These are phyloP conservation scores for Adenanthera pavonina DNA, from an alignment of 306 rosid genomes.

Conservation along the genomic window DNA sequence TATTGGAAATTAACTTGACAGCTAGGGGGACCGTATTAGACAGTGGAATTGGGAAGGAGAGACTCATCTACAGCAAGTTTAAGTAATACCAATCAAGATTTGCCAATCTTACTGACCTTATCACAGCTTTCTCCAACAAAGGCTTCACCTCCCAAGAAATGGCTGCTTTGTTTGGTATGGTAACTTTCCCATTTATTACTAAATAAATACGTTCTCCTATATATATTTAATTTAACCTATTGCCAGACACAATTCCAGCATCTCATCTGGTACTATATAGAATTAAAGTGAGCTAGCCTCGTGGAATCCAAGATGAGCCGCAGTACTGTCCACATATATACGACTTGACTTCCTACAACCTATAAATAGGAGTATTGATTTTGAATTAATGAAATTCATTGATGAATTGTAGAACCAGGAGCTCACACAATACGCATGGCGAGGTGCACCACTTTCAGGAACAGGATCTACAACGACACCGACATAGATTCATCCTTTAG, in stretches of 20 bases:
- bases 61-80: not conserved
- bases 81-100: not conserved
- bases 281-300: too few species aligned
- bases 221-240: too few species aligned
- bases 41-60: not conserved
- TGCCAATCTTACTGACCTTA: not conserved
- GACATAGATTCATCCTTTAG: not conserved
- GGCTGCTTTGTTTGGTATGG: not conserved
- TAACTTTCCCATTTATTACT: too few species aligned
- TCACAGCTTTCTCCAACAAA: not conserved
- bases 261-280: too few species aligned
- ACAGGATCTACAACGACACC: constrained; percentile 8
- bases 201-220: too few species aligned
- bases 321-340: too few species aligned
- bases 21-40: not conserved
- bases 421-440: not conserved
- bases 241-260: too few species aligned
- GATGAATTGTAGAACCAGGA: not conserved
- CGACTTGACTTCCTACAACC: too few species aligned
- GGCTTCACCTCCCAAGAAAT: not conserved
- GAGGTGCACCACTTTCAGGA: not conserved
- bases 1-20: not conserved
- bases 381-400: too few species aligned
- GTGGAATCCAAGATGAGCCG: too few species aligned
- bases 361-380: too few species aligned